These are phyloP conservation scores for Graphiopsis chlorocephala DNA, from an alignment of 2,329 filamentous ascomycete genomes.

Conservation along the genomic window DNA sequence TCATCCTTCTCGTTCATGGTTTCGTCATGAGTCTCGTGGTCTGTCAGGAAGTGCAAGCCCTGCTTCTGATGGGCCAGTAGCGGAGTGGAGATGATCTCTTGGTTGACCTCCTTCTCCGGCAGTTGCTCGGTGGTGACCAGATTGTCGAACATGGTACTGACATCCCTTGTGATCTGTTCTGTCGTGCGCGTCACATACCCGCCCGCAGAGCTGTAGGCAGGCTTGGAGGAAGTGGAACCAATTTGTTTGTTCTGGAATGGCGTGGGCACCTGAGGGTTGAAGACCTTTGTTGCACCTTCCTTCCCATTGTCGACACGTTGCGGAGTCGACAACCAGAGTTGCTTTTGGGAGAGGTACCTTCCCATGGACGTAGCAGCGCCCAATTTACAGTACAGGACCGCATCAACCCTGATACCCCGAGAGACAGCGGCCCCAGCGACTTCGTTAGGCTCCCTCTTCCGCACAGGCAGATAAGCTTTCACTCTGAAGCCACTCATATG, in stretches of 20 bases:
- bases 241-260: constrained; percentile 27
- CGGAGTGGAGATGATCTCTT: constrained; percentile 59
- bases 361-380: constrained; percentile 66
- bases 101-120: constrained; percentile 66
- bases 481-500: constrained; percentile 64
- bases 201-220: constrained; percentile 14
- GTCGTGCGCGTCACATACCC: constrained; percentile 59
- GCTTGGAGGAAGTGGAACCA: constrained; percentile 17
- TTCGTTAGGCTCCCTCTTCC: constrained; percentile 64
- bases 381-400: constrained; percentile 77
- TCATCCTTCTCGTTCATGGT: constrained; percentile 33
- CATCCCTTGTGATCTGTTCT: constrained; percentile 82
- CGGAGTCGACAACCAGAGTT: constrained; percentile 65
- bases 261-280: constrained; percentile 69
- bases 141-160: constrained; percentile 83
- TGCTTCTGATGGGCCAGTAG: constrained; percentile 87
- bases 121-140: constrained; percentile 73
- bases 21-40: constrained; percentile 67
- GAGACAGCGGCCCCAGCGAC: constrained; percentile 62
- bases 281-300: constrained; percentile 59
- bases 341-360: constrained; percentile 61
- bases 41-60: constrained; percentile 80
- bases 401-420: constrained; percentile 59
- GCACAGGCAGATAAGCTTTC: constrained; percentile 66
- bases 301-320: constrained; percentile 59